These are phyloP conservation scores for Testicularia cyperi DNA, from an alignment of 1,284 basidiomycete species.

Conservation along the genomic window DNA sequence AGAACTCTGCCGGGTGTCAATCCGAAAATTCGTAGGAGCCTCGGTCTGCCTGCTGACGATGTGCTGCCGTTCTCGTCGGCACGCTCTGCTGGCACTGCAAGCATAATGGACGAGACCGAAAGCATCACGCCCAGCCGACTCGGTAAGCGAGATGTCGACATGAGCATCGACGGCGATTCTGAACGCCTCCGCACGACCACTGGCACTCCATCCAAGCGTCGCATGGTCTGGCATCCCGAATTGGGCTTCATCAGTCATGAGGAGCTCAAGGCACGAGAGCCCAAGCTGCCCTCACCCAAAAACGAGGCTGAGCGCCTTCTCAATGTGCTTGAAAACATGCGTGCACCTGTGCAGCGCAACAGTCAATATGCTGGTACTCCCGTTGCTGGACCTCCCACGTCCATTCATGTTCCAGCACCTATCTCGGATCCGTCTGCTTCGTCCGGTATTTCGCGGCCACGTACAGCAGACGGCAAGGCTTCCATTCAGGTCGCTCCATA, in stretches of 20 bases:
- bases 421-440: slow-evolving; percentile 25
- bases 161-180: slow-evolving; percentile 38
- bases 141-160: slow-evolving; percentile 36
- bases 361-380: too few species aligned
- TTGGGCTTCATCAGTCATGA: slow-evolving; percentile 53
- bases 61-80: slow-evolving; percentile 7
- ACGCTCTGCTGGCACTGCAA: slow-evolving; percentile 14
- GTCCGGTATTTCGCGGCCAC: slow-evolving; percentile 1
- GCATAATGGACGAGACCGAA: slow-evolving; percentile 24
- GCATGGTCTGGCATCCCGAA: slow-evolving; percentile 56
- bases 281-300: slow-evolving; percentile 53
- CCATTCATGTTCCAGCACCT: slow-evolving; percentile 34
- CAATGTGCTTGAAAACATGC: slow-evolving; percentile 59
- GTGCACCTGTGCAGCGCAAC: slow-evolving; percentile 7
- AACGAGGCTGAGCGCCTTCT: slow-evolving; percentile 62
- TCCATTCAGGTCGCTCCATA: slow-evolving; percentile 43
- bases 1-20: slow-evolving; percentile 33
- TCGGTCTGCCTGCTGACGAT: slow-evolving; percentile 10
- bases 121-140: slow-evolving; percentile 24
- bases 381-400: slow-evolving; percentile 3
- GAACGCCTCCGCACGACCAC: slow-evolving; percentile 7
- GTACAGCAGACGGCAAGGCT: slow-evolving; percentile 5
- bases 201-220: slow-evolving; percentile 41
- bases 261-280: slow-evolving; percentile 46
- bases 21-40: slow-evolving; percentile 9